Conservation (phyloP, 2,329 filamentous ascomycete species). For the Arthrobotrys conoides region DNA sequence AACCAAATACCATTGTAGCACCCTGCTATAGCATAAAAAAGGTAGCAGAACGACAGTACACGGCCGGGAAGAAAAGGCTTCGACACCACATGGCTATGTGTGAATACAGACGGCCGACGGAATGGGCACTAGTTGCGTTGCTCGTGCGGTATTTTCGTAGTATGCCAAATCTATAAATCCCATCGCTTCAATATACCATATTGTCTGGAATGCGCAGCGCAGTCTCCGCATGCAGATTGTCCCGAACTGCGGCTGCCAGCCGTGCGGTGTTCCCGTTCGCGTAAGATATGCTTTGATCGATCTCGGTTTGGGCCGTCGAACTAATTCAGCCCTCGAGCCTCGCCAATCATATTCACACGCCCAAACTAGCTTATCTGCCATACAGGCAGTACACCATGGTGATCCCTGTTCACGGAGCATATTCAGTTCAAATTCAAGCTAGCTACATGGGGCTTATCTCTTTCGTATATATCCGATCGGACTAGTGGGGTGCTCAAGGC, state of each 20-base stretch:
- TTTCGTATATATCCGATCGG: neutral
- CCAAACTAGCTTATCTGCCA: neutral
- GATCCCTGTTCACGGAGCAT: neutral
- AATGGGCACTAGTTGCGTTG: neutral
- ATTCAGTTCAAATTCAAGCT: neutral
- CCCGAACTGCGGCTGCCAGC: conserved; percentile 17
- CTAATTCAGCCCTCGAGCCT: conserved; percentile 4
- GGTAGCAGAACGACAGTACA: conserved; percentile 1
- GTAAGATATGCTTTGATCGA: conserved; percentile 6
- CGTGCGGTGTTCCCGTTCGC: conserved; percentile 10
- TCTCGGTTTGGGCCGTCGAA: neutral
- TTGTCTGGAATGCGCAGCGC: conserved; percentile 12
- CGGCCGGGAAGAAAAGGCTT: neutral
- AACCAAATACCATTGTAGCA: neutral
- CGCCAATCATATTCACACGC: conserved; percentile 12
- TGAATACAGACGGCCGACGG: neutral
- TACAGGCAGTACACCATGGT: conserved; percentile 1
- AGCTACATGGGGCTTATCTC: conserved; percentile 13
- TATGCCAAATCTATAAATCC: neutral
- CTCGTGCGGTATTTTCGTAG: neutral
- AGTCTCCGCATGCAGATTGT: neutral
- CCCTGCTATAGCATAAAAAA: neutral
- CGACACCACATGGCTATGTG: neutral
- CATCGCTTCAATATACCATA: neutral
- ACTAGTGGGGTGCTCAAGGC: neutral